Evolutionary conservation across 129 eudicot species (phyloP), one percentile per base, ranked within the genome.

Genomic region (Flaveria sonorensis): DNA sequence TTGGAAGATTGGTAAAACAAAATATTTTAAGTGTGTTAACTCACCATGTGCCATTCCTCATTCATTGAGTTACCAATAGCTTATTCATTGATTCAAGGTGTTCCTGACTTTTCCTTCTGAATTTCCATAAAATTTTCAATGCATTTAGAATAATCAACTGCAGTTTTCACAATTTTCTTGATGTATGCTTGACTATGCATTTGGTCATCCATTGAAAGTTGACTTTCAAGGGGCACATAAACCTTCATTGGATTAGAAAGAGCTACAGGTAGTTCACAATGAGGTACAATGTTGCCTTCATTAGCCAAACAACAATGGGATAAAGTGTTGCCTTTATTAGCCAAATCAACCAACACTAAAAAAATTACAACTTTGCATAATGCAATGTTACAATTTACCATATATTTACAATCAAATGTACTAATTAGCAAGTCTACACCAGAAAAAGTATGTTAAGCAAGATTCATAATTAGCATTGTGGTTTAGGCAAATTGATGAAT

Each of bases 61-160:
- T 56, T 83, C 71, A 84, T 87, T 62, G 76, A 47, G 74, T 55
- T 73, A 64, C 71, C 85, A 52, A 50, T 68, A n/a, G 75, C 52
- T 50, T 82, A 88, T 53, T 70, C 87, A 61, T 64, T 79, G 70
- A 80, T 72, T 76, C 66, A 81, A 43, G 53, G 70, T 24, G 59
- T 76, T 74, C 74, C 95, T 3, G 68, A 60, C 68, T 74, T 85
- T 69, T 89, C 89, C 64, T 85, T 85, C 84, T 93, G 95, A 61
- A 88, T 80, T 84, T 90, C 95, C 2, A 77, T 77, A 43, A 72
- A 82, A 66, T 73, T 66, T 28, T 81, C 72, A 55, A 50, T 13
- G 70, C 90, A 85, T 20, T 86, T 82, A 20, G 76, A 75, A 83
- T 76, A 80, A 32, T 66, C 51, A 76, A 64, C 68, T 55, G 76